Base-by-base conservation (phyloP, 495 filamentous ascomycete species). In the Xanthoparmelia taractica region DNA sequence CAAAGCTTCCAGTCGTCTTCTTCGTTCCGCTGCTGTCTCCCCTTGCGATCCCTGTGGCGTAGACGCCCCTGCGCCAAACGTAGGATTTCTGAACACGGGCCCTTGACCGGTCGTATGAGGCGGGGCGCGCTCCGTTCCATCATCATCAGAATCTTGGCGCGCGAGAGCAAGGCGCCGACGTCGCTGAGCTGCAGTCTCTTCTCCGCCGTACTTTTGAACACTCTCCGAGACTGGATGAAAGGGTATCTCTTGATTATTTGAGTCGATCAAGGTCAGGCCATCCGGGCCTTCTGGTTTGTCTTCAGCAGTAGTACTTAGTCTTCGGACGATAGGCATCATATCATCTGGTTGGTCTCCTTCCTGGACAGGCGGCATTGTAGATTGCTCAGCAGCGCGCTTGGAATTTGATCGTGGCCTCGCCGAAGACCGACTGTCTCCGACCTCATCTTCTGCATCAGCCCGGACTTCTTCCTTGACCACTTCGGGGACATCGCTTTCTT, bases 1-100 rank as follows among this genome's bases (percentile, higher is more conserved):
- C n/a, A 96, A 76, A 7, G 92, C 93, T 2, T 90, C 93, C 60
- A 95, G 84, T 73, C 93, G 85, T 65, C 92, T 81, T 43, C 87
- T 81, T 50, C 87, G 80, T 74, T 96, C 92, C 0, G 91, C 92
- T 0, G 89, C 84, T 6, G 91, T 96, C 73, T 96, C 92, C 47
- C 79, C 82, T 4, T 74, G 76, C 31, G 86, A 83, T 23, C 76
- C 79, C 40, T 57, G 38, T 33, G 47, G 23, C 15, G 50, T 36
- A 8, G 64, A 54, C 17, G 63, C 45, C 23, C 63, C 47, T 1
- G 41, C 40, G 31, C 34, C 48, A 7, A 59, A 41, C 34, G 55
- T 40, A 34, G 57, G 63, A 17, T 52, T 50, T 6, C 34, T 41
- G 0, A 45, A 34, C 17, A 31, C 41, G 1, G 41, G 15, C 27